phyloP scores from a whole-genome alignment of 208 protist genomes.

The Acanthamoeba healyi region DNA sequence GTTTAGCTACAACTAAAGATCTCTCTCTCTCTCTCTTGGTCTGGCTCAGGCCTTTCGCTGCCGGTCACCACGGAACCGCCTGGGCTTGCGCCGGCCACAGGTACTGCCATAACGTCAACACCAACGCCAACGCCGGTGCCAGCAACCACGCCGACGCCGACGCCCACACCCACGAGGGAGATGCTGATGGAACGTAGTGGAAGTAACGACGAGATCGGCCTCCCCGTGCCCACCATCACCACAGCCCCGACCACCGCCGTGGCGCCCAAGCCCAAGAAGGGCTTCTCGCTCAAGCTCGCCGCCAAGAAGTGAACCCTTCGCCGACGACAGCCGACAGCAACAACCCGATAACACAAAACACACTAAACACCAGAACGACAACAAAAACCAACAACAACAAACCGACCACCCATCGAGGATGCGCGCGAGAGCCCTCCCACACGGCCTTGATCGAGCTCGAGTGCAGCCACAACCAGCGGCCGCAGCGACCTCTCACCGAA shows the following conservation, averaged over 20 bases:
- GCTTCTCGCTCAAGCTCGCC: neutral
- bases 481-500: too few species aligned
- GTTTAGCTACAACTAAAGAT: too few species aligned
- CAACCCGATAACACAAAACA: neutral
- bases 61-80: too few species aligned
- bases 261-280: slow-evolving; percentile 8
- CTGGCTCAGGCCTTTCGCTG: neutral
- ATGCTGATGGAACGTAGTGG: neutral
- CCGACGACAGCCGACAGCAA: neutral
- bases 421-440: too few species aligned
- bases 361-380: neutral
- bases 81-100: neutral
- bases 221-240: neutral
- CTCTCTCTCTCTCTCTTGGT: too few species aligned
- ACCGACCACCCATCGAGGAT: too few species aligned
- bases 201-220: neutral
- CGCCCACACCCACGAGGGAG: neutral
- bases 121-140: too few species aligned
- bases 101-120: neutral
- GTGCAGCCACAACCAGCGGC: too few species aligned
- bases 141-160: neutral
- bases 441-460: too few species aligned
- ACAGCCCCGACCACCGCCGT: neutral
- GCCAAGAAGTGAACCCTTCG: neutral
- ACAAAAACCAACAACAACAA: neutral